A percentile compares a stretch with the other conserved stretches of the same genome.
Conservation (phyloP, 768 basidiomycete genomes). For the Termitomyces heimii region DNA sequence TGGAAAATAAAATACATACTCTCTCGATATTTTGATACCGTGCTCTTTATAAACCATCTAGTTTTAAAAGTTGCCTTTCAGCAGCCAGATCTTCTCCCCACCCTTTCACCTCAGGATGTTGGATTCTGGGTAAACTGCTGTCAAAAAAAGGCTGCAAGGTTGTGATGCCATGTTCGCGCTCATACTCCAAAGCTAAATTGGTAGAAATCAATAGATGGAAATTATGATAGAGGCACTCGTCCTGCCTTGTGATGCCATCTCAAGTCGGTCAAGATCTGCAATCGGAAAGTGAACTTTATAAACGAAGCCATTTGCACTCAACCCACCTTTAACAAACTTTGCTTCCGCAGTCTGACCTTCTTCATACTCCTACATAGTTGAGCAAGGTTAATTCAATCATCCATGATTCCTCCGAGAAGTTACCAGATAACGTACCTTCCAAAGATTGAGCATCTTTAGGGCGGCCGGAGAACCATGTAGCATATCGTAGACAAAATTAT, state of each 20-base stretch:
- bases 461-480: conserved; percentile 70
- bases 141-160: conserved; percentile 77
- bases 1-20: background rate
- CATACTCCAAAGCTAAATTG: conserved; percentile 65
- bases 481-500: conserved; percentile 86
- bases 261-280: conserved; percentile 78
- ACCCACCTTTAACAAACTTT: conserved; percentile 75
- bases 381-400: background rate
- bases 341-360: conserved; percentile 67
- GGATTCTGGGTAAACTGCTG: conserved; percentile 65
- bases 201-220: background rate
- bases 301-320: background rate
- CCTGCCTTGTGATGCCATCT: conserved; percentile 81
- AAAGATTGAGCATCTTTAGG: conserved; percentile 60
- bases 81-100: conserved; percentile 59
- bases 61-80: background rate
- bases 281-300: background rate
- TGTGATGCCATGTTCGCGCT: conserved; percentile 38
- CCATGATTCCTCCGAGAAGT: background rate
- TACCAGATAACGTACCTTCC: conserved; percentile 44
- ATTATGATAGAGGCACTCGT: background rate
- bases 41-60: background rate
- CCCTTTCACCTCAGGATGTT: conserved; percentile 62
- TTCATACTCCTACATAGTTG: conserved; percentile 69
- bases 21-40: background rate